phyloP scores from a whole-genome alignment of 2,329 filamentous ascomycete species.

The Xylariomycetidae sp. region DNA sequence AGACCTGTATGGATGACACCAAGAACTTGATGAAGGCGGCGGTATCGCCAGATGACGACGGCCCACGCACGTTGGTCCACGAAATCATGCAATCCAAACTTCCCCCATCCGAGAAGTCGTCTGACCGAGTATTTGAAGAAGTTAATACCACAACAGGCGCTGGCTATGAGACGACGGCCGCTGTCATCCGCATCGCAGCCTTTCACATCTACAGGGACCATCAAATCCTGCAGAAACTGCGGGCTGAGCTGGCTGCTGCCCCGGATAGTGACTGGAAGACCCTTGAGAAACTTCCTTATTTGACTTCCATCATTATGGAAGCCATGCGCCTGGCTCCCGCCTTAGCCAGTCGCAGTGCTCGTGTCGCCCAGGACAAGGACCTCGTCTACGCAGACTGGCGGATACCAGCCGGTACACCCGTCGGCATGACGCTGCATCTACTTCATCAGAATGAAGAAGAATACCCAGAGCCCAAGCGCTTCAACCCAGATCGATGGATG shows the following conservation, averaged over 20 bases:
- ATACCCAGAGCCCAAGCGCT: conserved; percentile 16
- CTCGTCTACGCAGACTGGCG: conserved; percentile 15
- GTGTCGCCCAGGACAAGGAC: conserved; percentile 30
- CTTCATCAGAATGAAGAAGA: conserved; percentile 19
- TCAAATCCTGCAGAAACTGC: conserved; percentile 12
- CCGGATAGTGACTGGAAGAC: conserved; percentile 5
- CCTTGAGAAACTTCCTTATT: conserved; percentile 29
- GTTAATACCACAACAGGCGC: conserved; percentile 11
- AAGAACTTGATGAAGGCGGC: conserved; percentile 10
- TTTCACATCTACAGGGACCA: conserved; percentile 15
- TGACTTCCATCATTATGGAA: conserved; percentile 41
- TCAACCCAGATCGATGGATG: conserved; percentile 25
- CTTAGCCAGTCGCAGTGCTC: conserved; percentile 34
- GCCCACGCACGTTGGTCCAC: conserved; percentile 13
- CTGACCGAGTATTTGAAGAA: conserved; percentile 12
- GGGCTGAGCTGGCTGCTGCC: conserved; percentile 9
- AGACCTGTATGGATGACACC: conserved; percentile 11
- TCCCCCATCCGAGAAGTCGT: conserved; percentile 11
- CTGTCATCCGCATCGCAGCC: conserved; percentile 6
- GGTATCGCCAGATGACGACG: conserved; percentile 9
- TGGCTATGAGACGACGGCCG: conserved; percentile 15
- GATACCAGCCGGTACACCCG: conserved; percentile 23
- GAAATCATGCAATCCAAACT: conserved; percentile 17
- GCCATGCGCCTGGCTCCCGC: conserved; percentile 38
- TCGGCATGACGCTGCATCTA: conserved; percentile 23